Evolutionary conservation across 2,329 filamentous ascomycete genomes (phyloP).

Genomic region (Colletotrichum neosansevieriae): DNA sequence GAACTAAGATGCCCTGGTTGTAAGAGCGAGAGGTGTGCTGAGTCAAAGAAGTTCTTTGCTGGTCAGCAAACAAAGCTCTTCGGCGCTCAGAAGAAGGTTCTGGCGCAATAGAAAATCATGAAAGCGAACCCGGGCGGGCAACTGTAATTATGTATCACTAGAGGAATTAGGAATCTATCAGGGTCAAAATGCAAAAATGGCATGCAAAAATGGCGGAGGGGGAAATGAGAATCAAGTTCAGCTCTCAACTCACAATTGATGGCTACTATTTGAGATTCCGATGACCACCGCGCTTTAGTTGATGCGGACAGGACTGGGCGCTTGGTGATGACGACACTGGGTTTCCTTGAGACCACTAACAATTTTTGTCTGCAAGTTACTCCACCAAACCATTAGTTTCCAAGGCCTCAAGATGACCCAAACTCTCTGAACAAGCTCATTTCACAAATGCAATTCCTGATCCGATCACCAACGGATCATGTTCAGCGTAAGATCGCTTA

Average conservation of each 20-base stretch:
- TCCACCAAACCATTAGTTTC: slow-evolving; percentile 21
- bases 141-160: slow-evolving; percentile 33
- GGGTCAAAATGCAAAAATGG: slow-evolving; percentile 10
- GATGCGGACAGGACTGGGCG: not conserved
- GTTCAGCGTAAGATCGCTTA: slow-evolving; percentile 7
- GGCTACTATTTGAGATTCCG: not conserved
- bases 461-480: slow-evolving; percentile 1
- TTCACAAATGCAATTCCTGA: not conserved
- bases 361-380: slow-evolving; percentile 18
- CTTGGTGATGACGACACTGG: slow-evolving; percentile 36
- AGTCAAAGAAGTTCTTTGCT: slow-evolving; percentile 78
- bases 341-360: slow-evolving; percentile 21
- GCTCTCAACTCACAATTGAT: not conserved
- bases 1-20: slow-evolving; percentile 92
- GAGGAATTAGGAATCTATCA: slow-evolving; percentile 22
- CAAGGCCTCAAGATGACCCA: not conserved
- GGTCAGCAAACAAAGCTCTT: slow-evolving; percentile 45
- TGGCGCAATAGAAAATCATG: slow-evolving; percentile 14
- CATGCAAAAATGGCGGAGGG: not conserved
- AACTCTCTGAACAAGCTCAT: not conserved
- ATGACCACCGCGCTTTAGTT: not conserved
- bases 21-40: slow-evolving; percentile 87
- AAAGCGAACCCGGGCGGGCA: not conserved
- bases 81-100: slow-evolving; percentile 13
- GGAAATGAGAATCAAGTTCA: slow-evolving; percentile 23